A percentile compares a stretch with the other conserved stretches of the same genome.
phyloP scores from a whole-genome alignment of 2,329 filamentous ascomycete species.

The Microdochium paspali region DNA sequence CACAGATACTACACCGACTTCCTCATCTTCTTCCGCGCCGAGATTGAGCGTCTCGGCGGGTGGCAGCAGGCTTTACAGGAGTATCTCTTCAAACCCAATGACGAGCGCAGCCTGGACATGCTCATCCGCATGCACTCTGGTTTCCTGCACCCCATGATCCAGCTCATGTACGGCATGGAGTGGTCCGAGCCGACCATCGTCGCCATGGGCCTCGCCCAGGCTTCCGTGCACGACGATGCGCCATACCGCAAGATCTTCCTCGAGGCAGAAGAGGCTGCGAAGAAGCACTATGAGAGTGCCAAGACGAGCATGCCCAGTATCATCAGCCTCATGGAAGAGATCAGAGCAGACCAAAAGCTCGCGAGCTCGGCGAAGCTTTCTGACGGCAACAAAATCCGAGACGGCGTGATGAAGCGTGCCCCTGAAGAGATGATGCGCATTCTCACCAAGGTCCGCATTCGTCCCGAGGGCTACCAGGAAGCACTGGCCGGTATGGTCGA shows the following conservation, averaged over 20 bases:
- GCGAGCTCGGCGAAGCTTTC: slow-evolving; percentile 34
- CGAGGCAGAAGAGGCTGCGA: slow-evolving; percentile 37
- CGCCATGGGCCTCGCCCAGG: slow-evolving; percentile 70
- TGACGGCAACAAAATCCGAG: slow-evolving; percentile 55
- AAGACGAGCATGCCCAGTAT: slow-evolving; percentile 31
- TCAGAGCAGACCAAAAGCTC: slow-evolving; percentile 47
- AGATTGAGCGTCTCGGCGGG: slow-evolving; percentile 52
- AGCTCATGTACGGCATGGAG: slow-evolving; percentile 77
- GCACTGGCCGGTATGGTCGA: slow-evolving; percentile 59
- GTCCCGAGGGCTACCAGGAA: slow-evolving; percentile 45
- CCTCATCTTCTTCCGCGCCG: slow-evolving; percentile 63
- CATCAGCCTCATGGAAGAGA: slow-evolving; percentile 51
- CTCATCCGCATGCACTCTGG: slow-evolving; percentile 51
- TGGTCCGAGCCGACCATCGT: slow-evolving; percentile 75
- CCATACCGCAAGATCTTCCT: slow-evolving; percentile 42
- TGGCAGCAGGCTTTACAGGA: slow-evolving; percentile 54
- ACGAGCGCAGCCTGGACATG: slow-evolving; percentile 58
- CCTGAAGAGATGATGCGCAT: slow-evolving; percentile 52
- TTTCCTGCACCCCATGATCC: slow-evolving; percentile 72
- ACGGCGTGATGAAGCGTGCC: slow-evolving; percentile 58
- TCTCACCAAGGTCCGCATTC: slow-evolving; percentile 48
- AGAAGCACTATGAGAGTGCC: slow-evolving; percentile 8
- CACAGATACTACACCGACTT: slow-evolving; percentile 57
- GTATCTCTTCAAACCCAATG: slow-evolving; percentile 55
- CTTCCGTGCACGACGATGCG: slow-evolving; percentile 56